Evolutionary conservation across 768 basidiomycete species (phyloP), one percentile per base, ranked within the genome.

Genomic region (Albatrellus ellisii): DNA sequence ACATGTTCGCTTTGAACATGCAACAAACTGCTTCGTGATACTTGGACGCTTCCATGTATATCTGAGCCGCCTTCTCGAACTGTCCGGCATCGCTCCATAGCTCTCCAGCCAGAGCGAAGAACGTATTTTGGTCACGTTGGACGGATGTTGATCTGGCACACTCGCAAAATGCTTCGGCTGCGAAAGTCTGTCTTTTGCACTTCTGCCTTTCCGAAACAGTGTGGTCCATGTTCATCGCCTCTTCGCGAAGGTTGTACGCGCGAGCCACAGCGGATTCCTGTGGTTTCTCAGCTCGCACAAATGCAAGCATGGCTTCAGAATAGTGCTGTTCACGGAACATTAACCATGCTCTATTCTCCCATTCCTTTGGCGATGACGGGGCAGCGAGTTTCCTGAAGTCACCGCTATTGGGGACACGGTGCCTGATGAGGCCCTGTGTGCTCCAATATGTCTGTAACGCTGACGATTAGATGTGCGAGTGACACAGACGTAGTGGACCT

Each of bases 1-100:
- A 77, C 26, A 52, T 53, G 1, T 67, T 69, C 0, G 59, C 58
- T 42, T 71, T 65, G n/a, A 70, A 63, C 43, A 66, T 79, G 15
- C 62, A 57, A 42, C 60, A 57, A 1, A 69, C 70, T 1, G 72
- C 67, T 2, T 55, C 46, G 3, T 61, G 59, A 42, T 62, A 77
- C 36, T 70, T 63, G 21, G 59, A 51, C 2, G 68, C 72, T 0
- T 57, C 44, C 4, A 61, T 41, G 48, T 69, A 77, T 4, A 55
- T 60, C 5, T 61, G 40, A 0, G 71, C 77, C 2, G 76, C 79
- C 33, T 52, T 58, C 2, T 50, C 45, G 31, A 62, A 45, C 1
- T 71, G 58, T 9, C 55, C 59, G 2, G 57, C 69, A 6, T 52
- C 52, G 25, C 66, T 59, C 31, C 64, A 73, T 41, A 72, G 76